Evolutionary conservation across 2,329 filamentous ascomycete species (phyloP).

Genomic region (Aspergillus udagawae): DNA sequence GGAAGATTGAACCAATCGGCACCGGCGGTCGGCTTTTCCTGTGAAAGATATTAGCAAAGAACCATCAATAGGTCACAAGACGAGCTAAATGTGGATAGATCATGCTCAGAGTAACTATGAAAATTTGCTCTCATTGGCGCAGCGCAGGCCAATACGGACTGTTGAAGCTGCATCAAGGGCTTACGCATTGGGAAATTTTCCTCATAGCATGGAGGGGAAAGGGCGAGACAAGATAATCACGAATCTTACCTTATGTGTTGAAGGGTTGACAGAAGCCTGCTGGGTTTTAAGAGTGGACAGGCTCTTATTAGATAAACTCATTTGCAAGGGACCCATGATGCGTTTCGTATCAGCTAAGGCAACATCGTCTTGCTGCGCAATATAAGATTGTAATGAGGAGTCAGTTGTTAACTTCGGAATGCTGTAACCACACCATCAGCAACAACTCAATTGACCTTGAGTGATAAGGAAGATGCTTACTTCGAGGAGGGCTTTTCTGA

Average conservation of each 20-base stretch:
- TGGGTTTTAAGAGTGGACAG: background rate
- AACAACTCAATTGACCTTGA: background rate
- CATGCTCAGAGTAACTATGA: slow-evolving; percentile 71
- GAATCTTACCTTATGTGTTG: slow-evolving; percentile 49
- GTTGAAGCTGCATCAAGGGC: slow-evolving; percentile 67
- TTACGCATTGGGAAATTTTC: slow-evolving; percentile 66
- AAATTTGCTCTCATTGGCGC: slow-evolving; percentile 64
- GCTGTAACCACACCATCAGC: slow-evolving; percentile 23
- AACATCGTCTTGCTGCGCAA: slow-evolving; percentile 50
- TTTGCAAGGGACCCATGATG: slow-evolving; percentile 47
- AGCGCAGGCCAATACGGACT: slow-evolving; percentile 75
- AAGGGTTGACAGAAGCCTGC: background rate
- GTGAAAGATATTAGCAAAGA: slow-evolving; percentile 14
- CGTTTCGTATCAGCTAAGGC: slow-evolving; percentile 51
- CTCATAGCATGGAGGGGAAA: slow-evolving; percentile 54
- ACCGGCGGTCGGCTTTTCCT: slow-evolving; percentile 66
- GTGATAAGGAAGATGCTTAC: slow-evolving; percentile 1
- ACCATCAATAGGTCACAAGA: background rate
- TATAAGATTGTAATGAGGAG: slow-evolving; percentile 50
- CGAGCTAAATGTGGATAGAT: slow-evolving; percentile 17
- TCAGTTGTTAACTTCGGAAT: slow-evolving; percentile 51
- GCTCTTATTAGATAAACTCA: slow-evolving; percentile 5
- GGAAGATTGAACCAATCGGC: slow-evolving; percentile 84
- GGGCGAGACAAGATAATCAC: slow-evolving; percentile 7
- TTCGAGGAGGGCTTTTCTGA: background rate